Evolutionary conservation across 2,329 filamentous ascomycete genomes (phyloP), one percentile per base, ranked within the genome.

Genomic region (Pseudogymnoascus sp.): DNA sequence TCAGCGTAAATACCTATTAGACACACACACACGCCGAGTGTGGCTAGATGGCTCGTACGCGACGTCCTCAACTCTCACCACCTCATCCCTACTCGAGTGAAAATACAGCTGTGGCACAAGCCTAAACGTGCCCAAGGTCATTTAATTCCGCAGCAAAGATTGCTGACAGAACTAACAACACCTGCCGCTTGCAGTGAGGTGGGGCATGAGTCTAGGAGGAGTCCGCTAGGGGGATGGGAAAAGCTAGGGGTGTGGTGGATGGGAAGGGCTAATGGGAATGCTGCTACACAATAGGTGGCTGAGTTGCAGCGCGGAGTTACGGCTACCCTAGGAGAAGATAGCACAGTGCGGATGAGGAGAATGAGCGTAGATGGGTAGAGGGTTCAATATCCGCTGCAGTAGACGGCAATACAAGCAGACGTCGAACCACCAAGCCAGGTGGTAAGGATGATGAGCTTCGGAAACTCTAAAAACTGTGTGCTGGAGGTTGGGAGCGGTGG

Each of bases 251-350:
- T n/a, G n/a, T n/a, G 4, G 14, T 14, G n/a, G 35, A 38, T 6
- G 35, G 35, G 12, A 4, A 19, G 19, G 19, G 19, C 19, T 37
- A 56, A 33, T 37, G 64, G 60, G 61, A 61, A 31, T 65, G 66
- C 65, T 38, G 35, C 64, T 61, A 56, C 61, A 65, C 40, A 63
- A 65, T 63, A 65, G 60, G 61, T 61, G 64, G 63, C 63, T 61
- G 56, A 68, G 40, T 63, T 43, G 64, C 61, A 65, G 60, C 41
- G 63, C 62, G 46, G 28, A 64, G 50, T 40, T 41, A 59, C 46
- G 63, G 37, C 59, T 50, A 56, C 38, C 37, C 1, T 16, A 63
- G 38, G 22, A 28, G 65, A 63, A 64, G 64, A 61, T 2, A 53
- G 46, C 7, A 26, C 22, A 19, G 46, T 53, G 16, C 28, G 46